phyloP scores from a whole-genome alignment of 306 rosid genomes.

The Glycine soja region DNA sequence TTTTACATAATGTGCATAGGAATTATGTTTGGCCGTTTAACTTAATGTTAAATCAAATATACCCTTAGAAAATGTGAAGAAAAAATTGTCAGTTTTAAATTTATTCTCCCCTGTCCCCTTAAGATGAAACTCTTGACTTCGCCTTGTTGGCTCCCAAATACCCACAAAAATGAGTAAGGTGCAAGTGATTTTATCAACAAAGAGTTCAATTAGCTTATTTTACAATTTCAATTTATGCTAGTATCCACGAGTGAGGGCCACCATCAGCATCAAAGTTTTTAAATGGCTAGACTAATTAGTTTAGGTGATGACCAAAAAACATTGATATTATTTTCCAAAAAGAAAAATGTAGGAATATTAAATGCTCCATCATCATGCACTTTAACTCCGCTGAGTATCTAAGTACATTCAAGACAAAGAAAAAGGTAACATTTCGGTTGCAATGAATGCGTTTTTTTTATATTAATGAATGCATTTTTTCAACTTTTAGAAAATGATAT shows the following conservation, averaged over 20 bases:
- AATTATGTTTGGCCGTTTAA: no score
- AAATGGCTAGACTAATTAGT: conserved; percentile 40
- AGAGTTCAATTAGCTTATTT: background rate
- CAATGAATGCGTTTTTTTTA: background rate
- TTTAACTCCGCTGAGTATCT: background rate
- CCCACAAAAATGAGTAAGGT: background rate
- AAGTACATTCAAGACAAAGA: background rate
- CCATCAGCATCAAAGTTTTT: conserved; percentile 1
- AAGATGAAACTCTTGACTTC: background rate
- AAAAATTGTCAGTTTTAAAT: background rate
- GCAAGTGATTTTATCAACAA: background rate
- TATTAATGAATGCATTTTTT: background rate
- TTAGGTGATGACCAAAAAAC: background rate
- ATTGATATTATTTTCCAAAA: background rate
- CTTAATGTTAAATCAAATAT: no score
- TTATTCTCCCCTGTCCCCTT: background rate
- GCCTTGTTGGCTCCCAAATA: no score
- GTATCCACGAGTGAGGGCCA: conserved; percentile 21
- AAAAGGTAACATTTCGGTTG: background rate
- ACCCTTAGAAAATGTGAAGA: background rate
- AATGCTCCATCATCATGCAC: conserved; percentile 2
- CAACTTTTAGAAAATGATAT: background rate
- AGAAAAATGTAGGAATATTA: conserved; percentile 7
- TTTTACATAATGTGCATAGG: no score
- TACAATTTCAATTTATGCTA: background rate